These are phyloP conservation scores for Plasmodium fragile DNA, from an alignment of 169 alveolate genomes.

Conservation along the genomic window DNA sequence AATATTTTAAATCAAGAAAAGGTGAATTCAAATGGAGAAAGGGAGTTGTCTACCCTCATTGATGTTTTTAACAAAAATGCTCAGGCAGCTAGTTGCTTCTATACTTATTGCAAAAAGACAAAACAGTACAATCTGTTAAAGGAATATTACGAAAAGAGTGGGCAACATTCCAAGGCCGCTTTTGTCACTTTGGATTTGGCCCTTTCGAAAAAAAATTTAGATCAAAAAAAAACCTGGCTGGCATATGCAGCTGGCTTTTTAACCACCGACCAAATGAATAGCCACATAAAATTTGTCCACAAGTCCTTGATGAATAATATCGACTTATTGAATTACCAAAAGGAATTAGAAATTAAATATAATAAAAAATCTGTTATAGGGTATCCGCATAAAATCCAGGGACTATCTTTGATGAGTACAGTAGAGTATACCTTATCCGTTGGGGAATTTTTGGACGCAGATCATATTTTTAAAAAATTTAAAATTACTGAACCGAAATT, in stretches of 20 bases:
- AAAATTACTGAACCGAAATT: conserved; percentile 78
- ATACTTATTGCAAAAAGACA: conserved; percentile 27
- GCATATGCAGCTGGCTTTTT: conserved; percentile 65
- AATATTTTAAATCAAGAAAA: conserved; percentile 73
- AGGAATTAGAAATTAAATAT: conserved; percentile 77
- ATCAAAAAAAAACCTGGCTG: conserved; percentile 60
- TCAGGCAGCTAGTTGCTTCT: conserved; percentile 41
- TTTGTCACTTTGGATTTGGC: conserved; percentile 57
- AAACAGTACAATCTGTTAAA: conserved; percentile 48
- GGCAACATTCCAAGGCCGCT: conserved; percentile 67
- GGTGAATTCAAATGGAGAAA: conserved; percentile 39
- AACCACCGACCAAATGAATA: conserved; percentile 63
- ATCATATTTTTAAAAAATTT: conserved; percentile 70
- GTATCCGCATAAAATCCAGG: conserved; percentile 77
- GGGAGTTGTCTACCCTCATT: conserved; percentile 41
- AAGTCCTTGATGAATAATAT: conserved; percentile 52
- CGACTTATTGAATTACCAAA: conserved; percentile 56
- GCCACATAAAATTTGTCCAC: conserved; percentile 56
- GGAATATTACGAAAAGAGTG: conserved; percentile 74
- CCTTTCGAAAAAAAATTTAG: conserved; percentile 42
- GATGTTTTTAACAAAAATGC: conserved; percentile 46
- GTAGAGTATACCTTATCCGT: conserved; percentile 70
- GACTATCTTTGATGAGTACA: conserved; percentile 77
- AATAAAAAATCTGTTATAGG: conserved; percentile 71
- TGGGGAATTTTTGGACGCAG: conserved; percentile 78